Evolutionary conservation across 139 green algal species (phyloP).

Genomic region (Coelastrella sp.): DNA sequence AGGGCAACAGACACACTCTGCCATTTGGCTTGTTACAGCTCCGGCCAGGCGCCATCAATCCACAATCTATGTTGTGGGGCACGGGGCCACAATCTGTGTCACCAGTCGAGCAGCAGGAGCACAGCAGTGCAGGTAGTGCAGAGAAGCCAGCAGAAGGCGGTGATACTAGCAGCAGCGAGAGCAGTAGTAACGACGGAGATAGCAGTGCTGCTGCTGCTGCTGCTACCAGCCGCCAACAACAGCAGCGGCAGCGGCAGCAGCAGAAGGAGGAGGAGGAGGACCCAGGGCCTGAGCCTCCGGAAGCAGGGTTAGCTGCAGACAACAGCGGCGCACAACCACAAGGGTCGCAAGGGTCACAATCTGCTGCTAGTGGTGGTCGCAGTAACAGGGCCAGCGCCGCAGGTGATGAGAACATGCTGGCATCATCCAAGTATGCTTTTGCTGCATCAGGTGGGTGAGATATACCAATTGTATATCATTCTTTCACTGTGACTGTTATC

Average conservation of each 20-base stretch:
- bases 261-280: not conserved
- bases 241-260: slow-evolving; percentile 6
- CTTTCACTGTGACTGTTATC: not conserved
- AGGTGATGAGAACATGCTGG: not conserved
- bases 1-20: slow-evolving; percentile 28
- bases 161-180: not conserved
- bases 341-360: not conserved
- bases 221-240: not conserved
- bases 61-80: slow-evolving; percentile 4
- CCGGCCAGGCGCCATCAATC: slow-evolving; percentile 8
- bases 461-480: not conserved
- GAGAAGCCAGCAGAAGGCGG: not conserved
- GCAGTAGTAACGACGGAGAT: not conserved
- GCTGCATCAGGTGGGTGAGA: slow-evolving; percentile 11
- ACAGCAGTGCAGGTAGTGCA: not conserved
- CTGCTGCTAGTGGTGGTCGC: not conserved
- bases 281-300: not conserved
- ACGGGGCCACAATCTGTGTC: not conserved
- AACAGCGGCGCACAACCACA: not conserved
- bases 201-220: not conserved
- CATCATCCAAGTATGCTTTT: slow-evolving; percentile 2
- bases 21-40: slow-evolving; percentile 61
- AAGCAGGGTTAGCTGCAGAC: not conserved
- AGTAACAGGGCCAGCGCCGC: not conserved
- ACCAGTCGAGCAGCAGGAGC: not conserved